Evolutionary conservation across 2,329 filamentous ascomycete species (phyloP), one percentile per base, ranked within the genome.

Genomic region (Teratosphaeria epicoccoides): DNA sequence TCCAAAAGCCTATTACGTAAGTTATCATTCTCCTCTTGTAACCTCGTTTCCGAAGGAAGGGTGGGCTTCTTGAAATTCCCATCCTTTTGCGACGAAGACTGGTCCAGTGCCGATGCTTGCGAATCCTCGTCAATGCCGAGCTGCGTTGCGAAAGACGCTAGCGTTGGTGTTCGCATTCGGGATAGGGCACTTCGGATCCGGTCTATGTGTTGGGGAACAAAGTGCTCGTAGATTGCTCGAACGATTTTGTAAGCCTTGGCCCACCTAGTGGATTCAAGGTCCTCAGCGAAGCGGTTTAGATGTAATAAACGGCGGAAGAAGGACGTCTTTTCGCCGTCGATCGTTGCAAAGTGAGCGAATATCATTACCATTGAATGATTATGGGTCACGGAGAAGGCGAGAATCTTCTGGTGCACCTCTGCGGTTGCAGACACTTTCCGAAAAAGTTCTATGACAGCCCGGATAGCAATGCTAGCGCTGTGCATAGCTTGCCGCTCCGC

Each of bases 401-500:
- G 47, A 45, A 55, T 51, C 45, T 52, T 49, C 23, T 28, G 29
- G 33, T 53, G 40, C 4, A 55, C 24, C 33, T 53, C 51, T 33
- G 12, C 45, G 14, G 25, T 33, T 9, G 43, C 25, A 14, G 26
- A 52, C 24, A 51, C 24, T 29, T 53, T 50, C 29, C 46, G 46
- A 33, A 46, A 58, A 25, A 58, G 55, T 26, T 56, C n/a, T 6
- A 58, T 46, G 2, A 58, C 47, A 24, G 52, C 50, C 14, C 26
- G 46, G 6, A 52, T 26, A 4, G 52, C 52, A 49, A 58, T 53
- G 47, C 52, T 57, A n/a, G 52, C 52, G 33, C 49, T 49, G 28
- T 58, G 55, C 44, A 56, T 54, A 28, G 44, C 49, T 50, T 58
- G 53, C 22, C 50, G 49, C 24, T 57, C 50, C n/a, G 55, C 55